These are phyloP conservation scores for Penicillium sp. DNA, from an alignment of 2,329 filamentous ascomycete species.

Conservation along the genomic window DNA sequence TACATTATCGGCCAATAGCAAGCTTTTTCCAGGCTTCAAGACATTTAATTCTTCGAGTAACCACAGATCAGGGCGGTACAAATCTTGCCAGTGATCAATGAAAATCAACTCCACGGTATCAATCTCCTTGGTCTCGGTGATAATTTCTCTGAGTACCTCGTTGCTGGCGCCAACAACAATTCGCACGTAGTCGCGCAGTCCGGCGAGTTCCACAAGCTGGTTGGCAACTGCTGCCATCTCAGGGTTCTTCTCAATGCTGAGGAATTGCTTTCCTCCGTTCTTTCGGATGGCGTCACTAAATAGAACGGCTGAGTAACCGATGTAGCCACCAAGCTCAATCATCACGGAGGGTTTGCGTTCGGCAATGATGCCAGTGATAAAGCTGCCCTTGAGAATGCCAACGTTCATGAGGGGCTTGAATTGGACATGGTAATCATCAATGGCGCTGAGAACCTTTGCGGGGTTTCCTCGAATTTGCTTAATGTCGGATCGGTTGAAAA, in stretches of 20 bases:
- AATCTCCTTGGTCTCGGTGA: not conserved
- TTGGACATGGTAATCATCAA: conserved; percentile 63
- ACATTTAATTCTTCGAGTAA: not conserved
- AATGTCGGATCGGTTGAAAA: conserved; percentile 58
- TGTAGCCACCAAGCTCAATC: conserved; percentile 73
- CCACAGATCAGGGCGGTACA: conserved; percentile 1
- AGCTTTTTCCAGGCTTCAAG: not conserved
- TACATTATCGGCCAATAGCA: conserved; percentile 1
- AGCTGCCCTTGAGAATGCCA: conserved; percentile 66
- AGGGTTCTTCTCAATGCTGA: conserved; percentile 66
- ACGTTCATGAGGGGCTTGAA: conserved; percentile 75
- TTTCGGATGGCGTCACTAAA: conserved; percentile 62
- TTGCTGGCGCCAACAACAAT: conserved; percentile 56
- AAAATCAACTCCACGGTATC: not conserved
- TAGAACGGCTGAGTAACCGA: conserved; percentile 74
- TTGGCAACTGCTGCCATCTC: conserved; percentile 66
- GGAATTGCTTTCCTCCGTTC: conserved; percentile 60
- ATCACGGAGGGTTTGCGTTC: conserved; percentile 61
- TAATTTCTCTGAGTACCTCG: not conserved
- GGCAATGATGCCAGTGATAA: conserved; percentile 63
- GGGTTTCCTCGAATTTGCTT: conserved; percentile 62
- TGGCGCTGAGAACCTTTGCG: conserved; percentile 58
- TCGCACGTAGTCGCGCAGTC: conserved; percentile 61
- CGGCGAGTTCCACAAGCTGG: conserved; percentile 65
- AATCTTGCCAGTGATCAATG: conserved; percentile 4